Evolutionary conservation across 345 rosid genomes (phyloP).

Genomic region (Aquilaria sinensis): DNA sequence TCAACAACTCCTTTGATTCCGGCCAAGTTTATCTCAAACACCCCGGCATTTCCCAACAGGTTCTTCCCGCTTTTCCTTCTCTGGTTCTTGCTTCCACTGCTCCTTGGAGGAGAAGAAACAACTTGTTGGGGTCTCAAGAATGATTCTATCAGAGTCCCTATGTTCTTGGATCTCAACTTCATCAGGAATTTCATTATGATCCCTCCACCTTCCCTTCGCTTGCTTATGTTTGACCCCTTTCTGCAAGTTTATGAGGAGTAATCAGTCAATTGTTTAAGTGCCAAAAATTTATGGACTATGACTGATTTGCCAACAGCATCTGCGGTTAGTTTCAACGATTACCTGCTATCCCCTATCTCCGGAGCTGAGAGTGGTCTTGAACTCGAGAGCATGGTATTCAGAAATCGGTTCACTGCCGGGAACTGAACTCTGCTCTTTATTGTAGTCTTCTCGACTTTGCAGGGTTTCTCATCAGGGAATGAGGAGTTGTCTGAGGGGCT

Average conservation of each 20-base stretch:
- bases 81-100: background rate
- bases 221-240: conserved; percentile 9
- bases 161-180: conserved; percentile 23
- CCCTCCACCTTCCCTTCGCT: conserved; percentile 8
- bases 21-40: conserved; percentile 12
- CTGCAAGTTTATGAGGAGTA: background rate
- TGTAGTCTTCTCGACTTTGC: background rate
- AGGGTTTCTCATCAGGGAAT: background rate
- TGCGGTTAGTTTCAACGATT: background rate
- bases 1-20: conserved; percentile 9
- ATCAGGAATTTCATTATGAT: conserved; percentile 24
- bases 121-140: conserved; percentile 19
- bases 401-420: conserved; percentile 16
- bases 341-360: conserved; percentile 11
- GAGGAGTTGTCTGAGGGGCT: background rate
- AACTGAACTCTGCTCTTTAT: conserved; percentile 16
- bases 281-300: too few species aligned
- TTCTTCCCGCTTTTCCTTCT: background rate
- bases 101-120: background rate
- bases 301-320: too few species aligned
- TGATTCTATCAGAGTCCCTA: conserved; percentile 20
- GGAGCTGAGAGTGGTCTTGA: conserved; percentile 5
- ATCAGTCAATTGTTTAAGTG: too few species aligned
- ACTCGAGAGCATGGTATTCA: conserved; percentile 10
- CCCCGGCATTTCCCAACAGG: background rate